These are phyloP conservation scores for Stephania cephalantha DNA, from an alignment of 164 flowering plant genomes.

Conservation along the genomic window DNA sequence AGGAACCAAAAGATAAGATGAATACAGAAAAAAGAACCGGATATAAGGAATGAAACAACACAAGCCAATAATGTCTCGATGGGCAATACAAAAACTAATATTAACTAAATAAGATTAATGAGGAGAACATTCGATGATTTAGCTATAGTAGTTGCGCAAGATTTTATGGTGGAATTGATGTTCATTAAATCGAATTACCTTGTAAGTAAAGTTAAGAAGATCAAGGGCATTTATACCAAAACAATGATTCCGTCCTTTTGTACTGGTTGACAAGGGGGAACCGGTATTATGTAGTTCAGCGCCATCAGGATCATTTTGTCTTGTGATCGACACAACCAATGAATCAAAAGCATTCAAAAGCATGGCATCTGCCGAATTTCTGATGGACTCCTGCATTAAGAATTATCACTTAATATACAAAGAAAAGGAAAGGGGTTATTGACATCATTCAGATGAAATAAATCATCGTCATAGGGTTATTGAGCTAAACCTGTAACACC, in stretches of 20 bases:
- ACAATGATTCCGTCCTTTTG: conserved; percentile 33
- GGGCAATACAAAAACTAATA: not conserved
- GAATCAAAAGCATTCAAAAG: conserved; percentile 75
- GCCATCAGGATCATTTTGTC: conserved; percentile 26
- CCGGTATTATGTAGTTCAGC: conserved; percentile 31
- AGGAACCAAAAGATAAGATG: not conserved
- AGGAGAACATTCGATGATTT: not conserved
- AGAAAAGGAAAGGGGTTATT: not conserved
- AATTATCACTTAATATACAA: conserved; percentile 4
- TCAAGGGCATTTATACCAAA: conserved; percentile 78
- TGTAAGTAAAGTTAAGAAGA: conserved; percentile 67
- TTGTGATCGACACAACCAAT: conserved; percentile 62
- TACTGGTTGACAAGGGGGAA: conserved; percentile 35
- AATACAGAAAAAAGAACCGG: not conserved
- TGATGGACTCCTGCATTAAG: conserved; percentile 72
- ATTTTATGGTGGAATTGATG: not conserved
- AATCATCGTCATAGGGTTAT: not conserved
- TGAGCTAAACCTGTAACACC: conserved; percentile 63
- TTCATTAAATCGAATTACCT: conserved; percentile 35
- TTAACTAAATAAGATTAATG: not conserved
- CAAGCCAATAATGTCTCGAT: not conserved
- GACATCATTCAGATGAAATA: not conserved
- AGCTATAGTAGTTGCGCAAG: not conserved
- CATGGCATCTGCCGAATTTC: conserved; percentile 81
- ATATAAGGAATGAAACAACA: not conserved